Base-by-base conservation (phyloP, 192 early-diverging fungal genomes). In the Linnemannia exigua region DNA sequence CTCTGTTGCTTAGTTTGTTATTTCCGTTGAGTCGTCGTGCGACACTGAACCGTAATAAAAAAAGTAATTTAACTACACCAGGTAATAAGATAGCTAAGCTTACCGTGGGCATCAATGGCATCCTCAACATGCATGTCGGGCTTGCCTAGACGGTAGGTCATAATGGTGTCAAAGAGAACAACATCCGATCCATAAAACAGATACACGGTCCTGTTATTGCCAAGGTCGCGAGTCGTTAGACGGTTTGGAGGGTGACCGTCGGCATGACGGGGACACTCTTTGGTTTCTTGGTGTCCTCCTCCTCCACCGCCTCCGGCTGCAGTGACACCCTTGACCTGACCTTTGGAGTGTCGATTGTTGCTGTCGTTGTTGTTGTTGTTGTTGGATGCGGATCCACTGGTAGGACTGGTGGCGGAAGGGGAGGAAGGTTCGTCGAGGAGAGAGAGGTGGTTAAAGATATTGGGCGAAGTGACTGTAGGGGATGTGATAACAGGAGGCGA, bases 71-170 rank as follows among this genome's bases (percentile, higher is more conserved):
- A n/a, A n/a, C n/a, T n/a, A n/a, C n/a, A n/a, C n/a, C n/a, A n/a
- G 12, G 47, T 31, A 28, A 17, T 33, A 25, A 35, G 3, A 28
- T 2, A 51, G 31, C 33, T 28, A 50, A 31, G 46, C 74, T 41
- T 78, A 89, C 88, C 79, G 51, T 85, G 87, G 19, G 79, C 37
- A 46, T 84, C 79, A 52, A 89, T 84, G 9, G 79, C 79, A 31
- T 87, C 76, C 22, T 79, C 78, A 16, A 89, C 79, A 66, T 33
- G 70, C 51, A 25, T 61, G 36, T 82, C 70, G 3, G 79, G 88
- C 48, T 87, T 84, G n/a, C 70, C 76, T 0, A 70, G 28, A 17
- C 52, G 33, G 72, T 80, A 89, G 31, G 70, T 44, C 46, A 67
- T 66, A n/a, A 89, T 89, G 41, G 36, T 25, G 11, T 87, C 73